Conservation (phyloP, 441 rosid genomes). For the Aleurites moluccanus region DNA sequence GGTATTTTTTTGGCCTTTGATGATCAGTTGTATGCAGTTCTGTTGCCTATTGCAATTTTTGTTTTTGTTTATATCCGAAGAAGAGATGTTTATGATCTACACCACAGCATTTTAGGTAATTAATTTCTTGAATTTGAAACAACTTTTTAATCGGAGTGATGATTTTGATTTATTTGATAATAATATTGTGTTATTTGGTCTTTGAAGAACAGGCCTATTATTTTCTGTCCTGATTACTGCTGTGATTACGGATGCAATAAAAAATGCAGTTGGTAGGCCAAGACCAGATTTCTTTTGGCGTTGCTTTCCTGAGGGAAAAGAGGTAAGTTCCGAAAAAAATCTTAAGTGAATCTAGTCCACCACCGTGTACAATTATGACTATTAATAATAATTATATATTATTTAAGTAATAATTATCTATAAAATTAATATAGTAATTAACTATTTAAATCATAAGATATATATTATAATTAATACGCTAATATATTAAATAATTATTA, state of each 20-base stretch:
- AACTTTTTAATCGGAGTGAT: too few species aligned
- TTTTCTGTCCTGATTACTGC: conserved; percentile 68
- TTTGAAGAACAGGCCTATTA: conserved; percentile 51
- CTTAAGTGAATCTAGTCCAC: too few species aligned
- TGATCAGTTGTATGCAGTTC: conserved; percentile 60
- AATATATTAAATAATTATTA: too few species aligned
- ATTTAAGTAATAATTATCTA: too few species aligned
- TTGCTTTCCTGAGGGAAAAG: conserved; percentile 82
- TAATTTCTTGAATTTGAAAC: not conserved
- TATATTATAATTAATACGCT: too few species aligned
- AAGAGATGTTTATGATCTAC: conserved; percentile 74
- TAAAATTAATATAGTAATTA: too few species aligned
- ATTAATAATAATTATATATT: too few species aligned
- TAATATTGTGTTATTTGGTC: not conserved
- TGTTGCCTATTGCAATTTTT: conserved; percentile 57
- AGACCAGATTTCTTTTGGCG: conserved; percentile 83
- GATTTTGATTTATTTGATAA: not conserved
- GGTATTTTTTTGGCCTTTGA: not conserved
- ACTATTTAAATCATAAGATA: too few species aligned
- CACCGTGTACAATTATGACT: too few species aligned
- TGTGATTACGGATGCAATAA: conserved; percentile 77
- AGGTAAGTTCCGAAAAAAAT: too few species aligned
- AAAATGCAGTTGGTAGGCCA: conserved; percentile 63
- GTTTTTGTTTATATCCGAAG: conserved; percentile 54
- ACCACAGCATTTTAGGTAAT: conserved; percentile 71